Percentiles rank a stretch among this genome's conserved stretches.
phyloP scores from a whole-genome alignment of 306 rosid genomes.

The Datisca glomerata region DNA sequence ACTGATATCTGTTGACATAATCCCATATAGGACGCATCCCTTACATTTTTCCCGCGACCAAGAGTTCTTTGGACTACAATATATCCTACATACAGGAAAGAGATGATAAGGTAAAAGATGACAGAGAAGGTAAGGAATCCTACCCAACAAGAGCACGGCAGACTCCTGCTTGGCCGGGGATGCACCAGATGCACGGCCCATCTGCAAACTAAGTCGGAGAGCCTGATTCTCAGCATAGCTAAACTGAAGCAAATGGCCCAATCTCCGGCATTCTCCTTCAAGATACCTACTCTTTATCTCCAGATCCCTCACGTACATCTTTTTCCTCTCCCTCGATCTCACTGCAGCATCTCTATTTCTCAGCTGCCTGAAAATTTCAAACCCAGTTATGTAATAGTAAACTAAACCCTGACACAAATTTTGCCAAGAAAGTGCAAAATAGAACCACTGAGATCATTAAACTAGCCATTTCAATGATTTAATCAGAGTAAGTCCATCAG shows the following conservation, averaged over 20 bases:
- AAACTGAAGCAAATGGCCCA: constrained; percentile 80
- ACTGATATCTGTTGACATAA: too few species aligned
- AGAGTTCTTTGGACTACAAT: too few species aligned
- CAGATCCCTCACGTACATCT: constrained; percentile 50
- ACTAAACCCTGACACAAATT: neutral
- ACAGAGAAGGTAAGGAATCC: constrained; percentile 12
- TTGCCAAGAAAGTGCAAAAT: neutral
- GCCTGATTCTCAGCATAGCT: constrained; percentile 81
- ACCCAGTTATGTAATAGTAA: neutral
- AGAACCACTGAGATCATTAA: neutral
- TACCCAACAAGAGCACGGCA: constrained; percentile 99
- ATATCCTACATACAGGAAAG: too few species aligned
- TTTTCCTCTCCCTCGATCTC: constrained; percentile 85
- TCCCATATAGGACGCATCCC: too few species aligned
- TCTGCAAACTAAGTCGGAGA: constrained; percentile 57
- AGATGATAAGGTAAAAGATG: neutral
- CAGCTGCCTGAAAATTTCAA: constrained; percentile 48
- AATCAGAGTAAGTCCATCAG: neutral
- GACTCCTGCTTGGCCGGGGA: constrained; percentile 88
- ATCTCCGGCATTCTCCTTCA: constrained; percentile 81
- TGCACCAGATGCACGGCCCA: constrained; percentile 49
- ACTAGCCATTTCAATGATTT: neutral
- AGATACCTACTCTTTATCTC: constrained; percentile 70
- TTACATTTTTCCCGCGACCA: too few species aligned
- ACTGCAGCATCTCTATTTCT: constrained; percentile 93